Evolutionary conservation across 805 yeast genomes (phyloP).

Genomic region (Jamesozyma spencerorum): DNA sequence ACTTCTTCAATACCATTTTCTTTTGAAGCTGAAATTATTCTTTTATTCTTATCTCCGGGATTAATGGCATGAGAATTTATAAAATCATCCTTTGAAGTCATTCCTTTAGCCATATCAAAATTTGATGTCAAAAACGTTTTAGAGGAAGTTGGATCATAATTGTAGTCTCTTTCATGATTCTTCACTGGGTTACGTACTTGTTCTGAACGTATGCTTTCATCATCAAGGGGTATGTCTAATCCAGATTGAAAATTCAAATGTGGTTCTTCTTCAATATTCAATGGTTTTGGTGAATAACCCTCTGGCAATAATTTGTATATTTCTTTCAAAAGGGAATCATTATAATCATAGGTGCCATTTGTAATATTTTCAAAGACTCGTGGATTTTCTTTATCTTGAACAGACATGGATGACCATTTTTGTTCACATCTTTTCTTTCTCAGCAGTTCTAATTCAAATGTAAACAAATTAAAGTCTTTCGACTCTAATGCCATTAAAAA

Average conservation of each 20-base stretch:
- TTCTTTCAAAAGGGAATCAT: slow-evolving; percentile 17
- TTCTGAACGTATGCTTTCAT: background rate
- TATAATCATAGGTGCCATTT: slow-evolving; percentile 19
- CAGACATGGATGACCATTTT: slow-evolving; percentile 18
- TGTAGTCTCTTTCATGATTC: background rate
- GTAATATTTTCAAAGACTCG: slow-evolving; percentile 19
- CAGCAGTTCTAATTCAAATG: slow-evolving; percentile 17
- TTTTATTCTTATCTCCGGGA: too few relatives aligned
- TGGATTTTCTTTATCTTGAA: slow-evolving; percentile 17
- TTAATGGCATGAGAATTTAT: too few relatives aligned
- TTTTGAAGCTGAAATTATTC: too few relatives aligned
- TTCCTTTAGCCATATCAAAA: background rate
- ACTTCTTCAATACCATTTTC: too few relatives aligned
- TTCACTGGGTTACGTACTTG: too few relatives aligned
- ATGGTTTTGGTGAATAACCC: slow-evolving; percentile 6
- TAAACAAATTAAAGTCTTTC: slow-evolving; percentile 12
- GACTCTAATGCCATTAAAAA: slow-evolving; percentile 15
- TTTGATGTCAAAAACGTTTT: slow-evolving; percentile 3
- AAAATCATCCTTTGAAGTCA: too few relatives aligned
- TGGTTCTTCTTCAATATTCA: slow-evolving; percentile 4
- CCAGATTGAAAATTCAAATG: slow-evolving; percentile 6
- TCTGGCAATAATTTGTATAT: slow-evolving; percentile 11
- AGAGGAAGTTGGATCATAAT: slow-evolving; percentile 5
- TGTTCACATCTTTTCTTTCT: slow-evolving; percentile 19
- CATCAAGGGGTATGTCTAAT: slow-evolving; percentile 5